phyloP scores from a whole-genome alignment of 148 eudicot species.

The Diospyros lotus region DNA sequence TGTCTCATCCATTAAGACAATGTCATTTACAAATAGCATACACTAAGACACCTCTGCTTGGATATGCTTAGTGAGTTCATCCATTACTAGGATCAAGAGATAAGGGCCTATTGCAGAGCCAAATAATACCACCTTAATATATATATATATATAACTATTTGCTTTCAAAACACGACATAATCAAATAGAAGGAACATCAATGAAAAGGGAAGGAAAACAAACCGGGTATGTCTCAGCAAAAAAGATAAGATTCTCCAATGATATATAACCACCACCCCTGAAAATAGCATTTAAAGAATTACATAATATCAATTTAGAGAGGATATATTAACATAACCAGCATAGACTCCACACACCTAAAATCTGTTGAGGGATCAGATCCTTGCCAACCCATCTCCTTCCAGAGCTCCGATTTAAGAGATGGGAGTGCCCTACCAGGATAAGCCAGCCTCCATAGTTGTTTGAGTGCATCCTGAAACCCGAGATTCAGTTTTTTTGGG shows the following conservation, averaged over 20 bases:
- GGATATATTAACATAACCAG: constrained; percentile 1
- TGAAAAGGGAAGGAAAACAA: constrained; percentile 25
- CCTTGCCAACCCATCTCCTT: constrained; percentile 99
- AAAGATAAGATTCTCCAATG: constrained; percentile 90
- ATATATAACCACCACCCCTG: constrained; percentile 96
- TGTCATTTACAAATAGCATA: too few relatives aligned
- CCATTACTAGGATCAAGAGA: too few relatives aligned
- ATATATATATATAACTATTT: background rate
- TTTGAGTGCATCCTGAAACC: constrained; percentile 76
- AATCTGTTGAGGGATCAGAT: constrained; percentile 93
- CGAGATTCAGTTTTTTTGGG: constrained; percentile 9
- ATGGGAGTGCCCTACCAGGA: constrained; percentile 73
- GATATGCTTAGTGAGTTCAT: too few relatives aligned
- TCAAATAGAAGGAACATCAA: background rate
- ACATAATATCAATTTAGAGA: constrained; percentile 11
- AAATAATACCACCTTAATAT: background rate
- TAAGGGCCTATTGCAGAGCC: background rate
- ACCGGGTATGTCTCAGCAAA: constrained; percentile 87
- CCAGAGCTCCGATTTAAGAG: constrained; percentile 97
- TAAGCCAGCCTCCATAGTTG: constrained; percentile 83
- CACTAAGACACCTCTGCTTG: too few relatives aligned
- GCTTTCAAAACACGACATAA: background rate
- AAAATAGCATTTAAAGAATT: constrained; percentile 16
- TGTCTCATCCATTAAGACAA: too few relatives aligned
- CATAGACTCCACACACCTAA: constrained; percentile 47